Percentiles rank a stretch among this genome's conserved stretches.
These are phyloP conservation scores for Xylaria multiplex DNA, from an alignment of 2,329 filamentous ascomycete genomes.

Conservation along the genomic window DNA sequence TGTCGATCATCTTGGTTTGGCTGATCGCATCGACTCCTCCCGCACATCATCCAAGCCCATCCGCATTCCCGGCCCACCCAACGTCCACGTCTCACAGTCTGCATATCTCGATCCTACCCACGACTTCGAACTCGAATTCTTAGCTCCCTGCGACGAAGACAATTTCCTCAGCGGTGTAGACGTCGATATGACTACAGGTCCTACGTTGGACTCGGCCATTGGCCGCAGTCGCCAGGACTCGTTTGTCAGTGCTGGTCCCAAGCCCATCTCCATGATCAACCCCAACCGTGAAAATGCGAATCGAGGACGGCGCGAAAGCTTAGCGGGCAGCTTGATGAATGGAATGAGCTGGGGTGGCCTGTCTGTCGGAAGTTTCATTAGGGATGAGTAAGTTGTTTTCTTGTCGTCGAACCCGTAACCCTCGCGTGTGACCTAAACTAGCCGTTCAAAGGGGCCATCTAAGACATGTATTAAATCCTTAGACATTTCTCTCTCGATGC, in stretches of 20 bases:
- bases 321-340: constrained; percentile 73
- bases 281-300: constrained; percentile 68
- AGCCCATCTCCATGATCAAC: constrained; percentile 74
- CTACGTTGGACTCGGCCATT: constrained; percentile 67
- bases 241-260: constrained; percentile 72
- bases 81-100: constrained; percentile 40
- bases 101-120: constrained; percentile 32
- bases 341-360: constrained; percentile 98
- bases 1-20: constrained; percentile 48
- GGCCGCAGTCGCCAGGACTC: constrained; percentile 71
- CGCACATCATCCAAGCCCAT: constrained; percentile 51
- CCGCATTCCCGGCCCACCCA: constrained; percentile 46
- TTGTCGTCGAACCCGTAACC: constrained; percentile 7
- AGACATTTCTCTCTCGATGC: constrained; percentile 39
- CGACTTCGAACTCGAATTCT: constrained; percentile 46
- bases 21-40: constrained; percentile 44
- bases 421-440: constrained; percentile 7
- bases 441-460: neutral
- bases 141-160: constrained; percentile 28
- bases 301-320: constrained; percentile 68
- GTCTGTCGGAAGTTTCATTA: constrained; percentile 95
- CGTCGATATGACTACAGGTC: constrained; percentile 68
- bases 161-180: constrained; percentile 44
- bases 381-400: constrained; percentile 85
- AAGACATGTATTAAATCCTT: constrained; percentile 32